A percentile compares a stretch with the other conserved stretches of the same genome.
Evolutionary conservation across 1,284 basidiomycete species (phyloP).

Genomic region (Rhodotorula mucilaginosa): DNA sequence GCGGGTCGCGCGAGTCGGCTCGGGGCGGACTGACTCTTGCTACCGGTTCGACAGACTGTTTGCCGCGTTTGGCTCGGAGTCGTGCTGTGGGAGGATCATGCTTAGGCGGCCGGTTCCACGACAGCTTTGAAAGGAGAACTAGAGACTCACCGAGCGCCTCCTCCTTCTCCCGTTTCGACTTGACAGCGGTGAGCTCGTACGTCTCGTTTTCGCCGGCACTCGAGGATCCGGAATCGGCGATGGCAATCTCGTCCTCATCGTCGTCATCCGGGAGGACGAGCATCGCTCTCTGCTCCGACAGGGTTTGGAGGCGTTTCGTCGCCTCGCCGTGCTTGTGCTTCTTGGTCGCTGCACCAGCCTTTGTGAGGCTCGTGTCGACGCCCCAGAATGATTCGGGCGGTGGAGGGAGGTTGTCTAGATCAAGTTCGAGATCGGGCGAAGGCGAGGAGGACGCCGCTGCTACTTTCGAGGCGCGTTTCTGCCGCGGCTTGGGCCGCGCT

Average conservation of each 20-base stretch:
- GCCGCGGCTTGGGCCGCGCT: not conserved
- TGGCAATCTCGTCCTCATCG: constrained; percentile 19
- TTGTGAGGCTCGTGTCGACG: not conserved
- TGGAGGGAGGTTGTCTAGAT: not conserved
- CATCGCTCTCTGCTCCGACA: constrained; percentile 15
- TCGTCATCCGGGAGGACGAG: constrained; percentile 17
- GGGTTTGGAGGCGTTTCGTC: constrained; percentile 5
- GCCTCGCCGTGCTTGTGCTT: constrained; percentile 20
- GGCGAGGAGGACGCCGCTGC: constrained; percentile 3
- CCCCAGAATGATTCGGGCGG: constrained; percentile 30
- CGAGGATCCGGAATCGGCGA: not conserved
- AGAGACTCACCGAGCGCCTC: constrained; percentile 18
- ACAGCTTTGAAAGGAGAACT: too few species aligned
- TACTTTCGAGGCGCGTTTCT: constrained; percentile 5
- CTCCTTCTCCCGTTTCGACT: constrained; percentile 19
- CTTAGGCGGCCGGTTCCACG: not conserved
- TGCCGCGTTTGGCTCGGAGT: constrained; percentile 8
- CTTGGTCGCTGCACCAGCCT: not conserved
- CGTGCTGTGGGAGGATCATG: not conserved
- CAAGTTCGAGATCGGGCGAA: constrained; percentile 10
- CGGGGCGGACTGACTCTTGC: not conserved
- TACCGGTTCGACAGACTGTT: not conserved
- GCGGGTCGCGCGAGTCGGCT: not conserved
- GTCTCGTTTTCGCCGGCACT: not conserved
- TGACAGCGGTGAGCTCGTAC: constrained; percentile 25